Conservation (phyloP, 768 basidiomycete genomes). For the Leccinum longicurvipes region DNA sequence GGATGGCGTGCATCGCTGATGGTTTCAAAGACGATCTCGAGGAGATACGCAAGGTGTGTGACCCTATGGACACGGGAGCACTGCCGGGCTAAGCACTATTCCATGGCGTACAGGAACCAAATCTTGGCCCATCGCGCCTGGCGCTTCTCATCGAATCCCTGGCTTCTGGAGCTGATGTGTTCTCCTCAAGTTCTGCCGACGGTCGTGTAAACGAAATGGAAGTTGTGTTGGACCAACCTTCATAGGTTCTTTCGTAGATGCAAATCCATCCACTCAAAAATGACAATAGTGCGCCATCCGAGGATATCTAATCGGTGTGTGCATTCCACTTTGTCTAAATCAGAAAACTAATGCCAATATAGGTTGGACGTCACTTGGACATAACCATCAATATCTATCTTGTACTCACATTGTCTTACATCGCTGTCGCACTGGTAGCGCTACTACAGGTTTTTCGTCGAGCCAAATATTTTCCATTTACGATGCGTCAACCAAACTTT, state of each 20-base stretch:
- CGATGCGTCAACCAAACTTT: not conserved
- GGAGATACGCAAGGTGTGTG: constrained; percentile 69
- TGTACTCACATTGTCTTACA: too few relatives aligned
- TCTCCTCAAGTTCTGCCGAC: constrained; percentile 40
- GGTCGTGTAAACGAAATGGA: constrained; percentile 66
- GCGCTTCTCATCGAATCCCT: constrained; percentile 79
- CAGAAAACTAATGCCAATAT: not conserved
- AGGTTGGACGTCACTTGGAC: not conserved
- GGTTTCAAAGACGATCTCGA: constrained; percentile 85
- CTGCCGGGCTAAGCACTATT: not conserved
- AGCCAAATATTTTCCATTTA: not conserved
- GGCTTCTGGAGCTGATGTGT: constrained; percentile 74
- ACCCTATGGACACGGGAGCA: not conserved
- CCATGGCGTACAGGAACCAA: constrained; percentile 48
- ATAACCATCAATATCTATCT: not conserved
- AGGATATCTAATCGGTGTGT: not conserved
- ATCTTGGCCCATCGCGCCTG: constrained; percentile 63
- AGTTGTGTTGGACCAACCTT: constrained; percentile 51
- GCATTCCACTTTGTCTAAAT: not conserved
- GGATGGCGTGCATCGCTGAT: constrained; percentile 82
- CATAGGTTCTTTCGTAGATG: not conserved
- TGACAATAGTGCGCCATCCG: not conserved
- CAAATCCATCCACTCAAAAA: not conserved
- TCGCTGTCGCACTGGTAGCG: too few relatives aligned
- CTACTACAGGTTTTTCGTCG: not conserved